Conservation (phyloP, 2,329 filamentous ascomycete species). For the Fonsecaea erecta region DNA sequence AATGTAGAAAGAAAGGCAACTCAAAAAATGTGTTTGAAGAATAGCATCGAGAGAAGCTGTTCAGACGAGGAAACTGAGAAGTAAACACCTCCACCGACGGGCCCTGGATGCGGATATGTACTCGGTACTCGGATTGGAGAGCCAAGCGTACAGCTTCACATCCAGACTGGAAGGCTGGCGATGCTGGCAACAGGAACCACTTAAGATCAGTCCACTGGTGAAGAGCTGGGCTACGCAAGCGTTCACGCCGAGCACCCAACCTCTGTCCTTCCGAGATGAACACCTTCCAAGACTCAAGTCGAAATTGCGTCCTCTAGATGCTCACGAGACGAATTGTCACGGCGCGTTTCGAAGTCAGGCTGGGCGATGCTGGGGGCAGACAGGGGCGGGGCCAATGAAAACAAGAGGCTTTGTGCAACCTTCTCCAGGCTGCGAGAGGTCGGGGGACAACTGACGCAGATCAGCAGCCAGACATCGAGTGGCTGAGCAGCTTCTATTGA, state of each 20-base stretch:
- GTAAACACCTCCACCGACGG: background rate
- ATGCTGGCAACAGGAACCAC: background rate
- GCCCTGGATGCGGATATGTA: conserved; percentile 21
- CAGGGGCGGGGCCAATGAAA: conserved; percentile 11
- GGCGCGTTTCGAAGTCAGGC: conserved; percentile 5
- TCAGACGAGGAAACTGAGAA: conserved; percentile 14
- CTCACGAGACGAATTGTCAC: conserved; percentile 21
- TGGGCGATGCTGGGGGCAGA: conserved; percentile 5
- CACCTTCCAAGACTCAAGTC: background rate
- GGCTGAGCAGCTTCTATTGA: background rate
- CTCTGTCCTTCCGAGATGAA: background rate
- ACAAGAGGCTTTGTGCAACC: conserved; percentile 2
- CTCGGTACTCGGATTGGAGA: conserved; percentile 14
- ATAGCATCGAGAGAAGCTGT: background rate
- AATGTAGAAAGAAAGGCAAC: background rate
- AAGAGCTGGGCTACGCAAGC: background rate
- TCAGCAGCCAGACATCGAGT: background rate
- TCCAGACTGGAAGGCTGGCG: conserved; percentile 11
- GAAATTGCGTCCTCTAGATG: conserved; percentile 5
- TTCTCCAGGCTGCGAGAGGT: background rate
- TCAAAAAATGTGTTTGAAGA: background rate
- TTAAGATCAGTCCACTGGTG: background rate
- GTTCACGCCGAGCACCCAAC: background rate
- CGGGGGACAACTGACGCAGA: background rate
- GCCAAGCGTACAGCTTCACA: conserved; percentile 3